Evolutionary conservation across 1,284 basidiomycete genomes (phyloP).

Genomic region (Cryptococcus sp.): DNA sequence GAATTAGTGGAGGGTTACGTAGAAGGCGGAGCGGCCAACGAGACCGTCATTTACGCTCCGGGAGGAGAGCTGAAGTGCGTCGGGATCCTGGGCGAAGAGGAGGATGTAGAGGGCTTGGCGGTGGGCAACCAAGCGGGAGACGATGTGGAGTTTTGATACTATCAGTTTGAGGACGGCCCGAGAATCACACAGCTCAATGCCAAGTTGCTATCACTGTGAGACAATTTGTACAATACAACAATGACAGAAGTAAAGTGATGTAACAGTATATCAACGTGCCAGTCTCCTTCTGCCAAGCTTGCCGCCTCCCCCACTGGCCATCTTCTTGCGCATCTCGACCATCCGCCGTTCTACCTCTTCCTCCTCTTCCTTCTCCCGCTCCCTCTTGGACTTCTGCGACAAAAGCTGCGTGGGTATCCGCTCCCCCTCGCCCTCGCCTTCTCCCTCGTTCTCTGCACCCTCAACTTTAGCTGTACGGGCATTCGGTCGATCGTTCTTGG

Average conservation of each 20-base stretch:
- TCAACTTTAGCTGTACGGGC: no score
- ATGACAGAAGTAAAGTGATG: background rate
- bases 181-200: no score
- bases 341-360: conserved; percentile 30
- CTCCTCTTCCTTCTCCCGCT: conserved; percentile 38
- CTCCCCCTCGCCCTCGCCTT: background rate
- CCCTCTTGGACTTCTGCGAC: conserved; percentile 32
- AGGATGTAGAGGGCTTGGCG: conserved; percentile 5
- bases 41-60: conserved; percentile 50
- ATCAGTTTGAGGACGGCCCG: background rate
- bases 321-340: conserved; percentile 39
- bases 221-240: no score
- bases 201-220: no score
- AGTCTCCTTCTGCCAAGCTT: conserved; percentile 27
- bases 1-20: conserved; percentile 50
- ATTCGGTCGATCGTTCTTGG: no score
- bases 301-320: conserved; percentile 35
- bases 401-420: conserved; percentile 1
- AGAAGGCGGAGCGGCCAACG: conserved; percentile 50
- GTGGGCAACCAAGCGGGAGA: background rate
- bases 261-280: conserved; percentile 5
- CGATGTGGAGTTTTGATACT: background rate
- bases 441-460: background rate
- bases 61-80: conserved; percentile 44
- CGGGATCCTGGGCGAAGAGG: conserved; percentile 42